These are phyloP conservation scores for Thermothelomyces thermophilus DNA, from an alignment of 2,329 filamentous ascomycete species.

Conservation along the genomic window DNA sequence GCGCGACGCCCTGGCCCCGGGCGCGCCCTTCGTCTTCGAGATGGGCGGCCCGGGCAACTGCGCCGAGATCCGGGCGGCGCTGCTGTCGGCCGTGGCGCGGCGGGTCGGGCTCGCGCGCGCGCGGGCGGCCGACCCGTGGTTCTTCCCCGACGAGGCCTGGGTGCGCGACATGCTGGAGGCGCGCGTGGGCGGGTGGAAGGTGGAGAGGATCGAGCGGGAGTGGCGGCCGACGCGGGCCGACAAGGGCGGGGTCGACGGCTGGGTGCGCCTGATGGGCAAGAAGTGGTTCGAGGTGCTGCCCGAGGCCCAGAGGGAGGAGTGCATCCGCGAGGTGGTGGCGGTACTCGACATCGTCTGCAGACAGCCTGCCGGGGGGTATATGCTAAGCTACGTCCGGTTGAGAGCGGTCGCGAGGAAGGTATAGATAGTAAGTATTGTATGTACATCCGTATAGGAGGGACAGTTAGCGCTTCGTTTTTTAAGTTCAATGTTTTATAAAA, in stretches of 20 bases:
- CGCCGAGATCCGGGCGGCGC: constrained; percentile 52
- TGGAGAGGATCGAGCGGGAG: constrained; percentile 53
- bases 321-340: constrained; percentile 47
- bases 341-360: constrained; percentile 49
- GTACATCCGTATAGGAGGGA: too few relatives aligned
- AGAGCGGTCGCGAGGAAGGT: constrained; percentile 36
- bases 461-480: too few relatives aligned
- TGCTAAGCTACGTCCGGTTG: constrained; percentile 49
- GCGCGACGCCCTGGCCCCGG: constrained; percentile 44
- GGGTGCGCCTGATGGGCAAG: constrained; percentile 58
- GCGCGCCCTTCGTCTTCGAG: constrained; percentile 59
- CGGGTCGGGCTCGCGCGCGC: constrained; percentile 46
- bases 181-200: constrained; percentile 40
- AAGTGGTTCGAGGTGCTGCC: constrained; percentile 49
- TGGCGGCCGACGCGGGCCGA: constrained; percentile 58
- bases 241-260: constrained; percentile 55
- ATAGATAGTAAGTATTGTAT: background rate
- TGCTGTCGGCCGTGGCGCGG: constrained; percentile 47
- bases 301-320: constrained; percentile 42
- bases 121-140: constrained; percentile 56
- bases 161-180: constrained; percentile 38
- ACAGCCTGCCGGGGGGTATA: constrained; percentile 50
- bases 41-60: constrained; percentile 67
- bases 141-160: constrained; percentile 62
- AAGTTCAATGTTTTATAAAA: too few relatives aligned